These are phyloP conservation scores for Globisporangium echinulatum DNA, from an alignment of 352 stramenopile species.

Conservation along the genomic window DNA sequence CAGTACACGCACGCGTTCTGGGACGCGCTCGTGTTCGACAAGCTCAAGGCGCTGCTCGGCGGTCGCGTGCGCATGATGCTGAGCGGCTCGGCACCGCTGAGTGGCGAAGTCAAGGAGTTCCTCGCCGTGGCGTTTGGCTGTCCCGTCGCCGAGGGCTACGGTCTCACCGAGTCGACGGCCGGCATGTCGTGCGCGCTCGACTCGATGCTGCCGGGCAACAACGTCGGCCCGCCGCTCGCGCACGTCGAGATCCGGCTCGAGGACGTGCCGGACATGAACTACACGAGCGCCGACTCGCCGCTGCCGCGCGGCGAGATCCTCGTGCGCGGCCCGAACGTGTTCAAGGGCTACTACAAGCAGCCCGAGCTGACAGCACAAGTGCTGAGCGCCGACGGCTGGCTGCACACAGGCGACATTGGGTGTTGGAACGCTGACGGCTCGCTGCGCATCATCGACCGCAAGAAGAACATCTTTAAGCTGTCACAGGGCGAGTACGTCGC, in stretches of 20 bases:
- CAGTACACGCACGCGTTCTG: slow-evolving; percentile 74
- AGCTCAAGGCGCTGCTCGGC: slow-evolving; percentile 90
- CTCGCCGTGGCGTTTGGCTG: slow-evolving; percentile 90
- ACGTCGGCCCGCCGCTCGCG: slow-evolving; percentile 88
- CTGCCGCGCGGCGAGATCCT: slow-evolving; percentile 81
- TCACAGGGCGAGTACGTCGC: slow-evolving; percentile 94
- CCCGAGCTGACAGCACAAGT: slow-evolving; percentile 85
- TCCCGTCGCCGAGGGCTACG: slow-evolving; percentile 92
- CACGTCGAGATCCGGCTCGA: slow-evolving; percentile 89
- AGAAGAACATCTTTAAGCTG: slow-evolving; percentile 94
- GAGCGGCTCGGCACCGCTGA: slow-evolving; percentile 91
- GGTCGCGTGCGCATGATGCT: slow-evolving; percentile 88
- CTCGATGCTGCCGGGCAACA: slow-evolving; percentile 47
- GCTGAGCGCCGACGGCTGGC: slow-evolving; percentile 91
- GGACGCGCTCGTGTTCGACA: slow-evolving; percentile 94
- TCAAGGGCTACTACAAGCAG: slow-evolving; percentile 94
- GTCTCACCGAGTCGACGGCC: slow-evolving; percentile 85
- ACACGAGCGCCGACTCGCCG: slow-evolving; percentile 55
- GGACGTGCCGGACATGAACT: slow-evolving; percentile 96
- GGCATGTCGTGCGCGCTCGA: slow-evolving; percentile 30
- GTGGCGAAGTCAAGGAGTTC: slow-evolving; percentile 91
- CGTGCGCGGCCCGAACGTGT: slow-evolving; percentile 78
- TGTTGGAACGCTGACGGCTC: slow-evolving; percentile 90
- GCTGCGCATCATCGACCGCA: slow-evolving; percentile 87
- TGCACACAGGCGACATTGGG: slow-evolving; percentile 96